These are phyloP conservation scores for Sequoiadendron giganteum DNA, from an alignment of 75 land plant species.

Conservation along the genomic window DNA sequence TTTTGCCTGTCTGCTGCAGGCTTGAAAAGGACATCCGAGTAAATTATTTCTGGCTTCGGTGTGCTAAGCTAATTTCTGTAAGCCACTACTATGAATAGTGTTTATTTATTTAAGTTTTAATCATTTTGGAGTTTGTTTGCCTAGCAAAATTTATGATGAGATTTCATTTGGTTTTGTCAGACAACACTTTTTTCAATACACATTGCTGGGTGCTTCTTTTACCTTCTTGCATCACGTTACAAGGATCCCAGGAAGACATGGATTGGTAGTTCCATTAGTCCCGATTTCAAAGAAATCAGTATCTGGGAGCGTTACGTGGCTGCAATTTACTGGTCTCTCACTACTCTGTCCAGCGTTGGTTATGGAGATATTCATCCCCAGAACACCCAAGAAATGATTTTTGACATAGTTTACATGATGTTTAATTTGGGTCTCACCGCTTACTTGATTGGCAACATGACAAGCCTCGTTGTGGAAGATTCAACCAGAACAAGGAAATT, in stretches of 20 bases:
- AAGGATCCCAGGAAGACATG: conserved; percentile 55
- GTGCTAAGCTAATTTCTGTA: conserved; percentile 26
- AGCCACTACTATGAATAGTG: not conserved
- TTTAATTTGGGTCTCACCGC: conserved; percentile 33
- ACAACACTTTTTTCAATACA: conserved; percentile 69
- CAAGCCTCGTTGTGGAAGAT: conserved; percentile 29
- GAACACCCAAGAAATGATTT: conserved; percentile 30
- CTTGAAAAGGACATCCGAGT: conserved; percentile 35
- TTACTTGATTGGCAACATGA: conserved; percentile 45
- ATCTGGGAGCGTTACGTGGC: conserved; percentile 24
- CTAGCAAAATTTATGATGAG: not conserved
- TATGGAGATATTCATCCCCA: conserved; percentile 40
- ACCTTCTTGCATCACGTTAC: conserved; percentile 52
- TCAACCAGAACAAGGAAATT: conserved; percentile 24
- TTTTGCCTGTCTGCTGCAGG: not conserved
- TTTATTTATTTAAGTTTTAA: not conserved
- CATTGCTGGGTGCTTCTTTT: conserved; percentile 62
- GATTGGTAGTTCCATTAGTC: conserved; percentile 40
- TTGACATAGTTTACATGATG: conserved; percentile 27
- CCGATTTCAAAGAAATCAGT: conserved; percentile 20
- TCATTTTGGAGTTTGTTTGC: not conserved
- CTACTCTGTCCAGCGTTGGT: conserved; percentile 42
- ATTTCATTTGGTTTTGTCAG: conserved; percentile 20
- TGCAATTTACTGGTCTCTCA: conserved; percentile 35
- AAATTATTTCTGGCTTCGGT: conserved; percentile 34